These are phyloP conservation scores for Kwoniella dendrophila DNA, from an alignment of 768 basidiomycete genomes.

Conservation along the genomic window DNA sequence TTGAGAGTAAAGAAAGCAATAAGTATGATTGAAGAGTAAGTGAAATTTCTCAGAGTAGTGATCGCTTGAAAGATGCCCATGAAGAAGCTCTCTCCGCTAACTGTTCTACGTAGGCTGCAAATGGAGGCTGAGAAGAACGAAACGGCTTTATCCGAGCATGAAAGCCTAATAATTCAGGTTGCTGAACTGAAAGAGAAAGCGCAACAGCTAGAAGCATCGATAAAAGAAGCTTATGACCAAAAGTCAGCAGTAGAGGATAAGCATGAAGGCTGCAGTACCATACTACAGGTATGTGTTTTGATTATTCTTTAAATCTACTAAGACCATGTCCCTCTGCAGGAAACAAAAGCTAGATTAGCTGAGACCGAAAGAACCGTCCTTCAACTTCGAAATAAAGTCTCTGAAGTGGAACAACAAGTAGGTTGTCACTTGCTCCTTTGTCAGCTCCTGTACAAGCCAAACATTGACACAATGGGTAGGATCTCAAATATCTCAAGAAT, in stretches of 20 bases:
- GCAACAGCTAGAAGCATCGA: not conserved
- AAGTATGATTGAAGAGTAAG: constrained; percentile 5
- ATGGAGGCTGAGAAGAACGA: not conserved
- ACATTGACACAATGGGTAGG: too few species aligned
- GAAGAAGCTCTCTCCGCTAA: not conserved
- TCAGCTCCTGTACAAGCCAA: too few species aligned
- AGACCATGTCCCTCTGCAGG: not conserved
- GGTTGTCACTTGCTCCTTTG: too few species aligned
- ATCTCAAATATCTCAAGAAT: too few species aligned
- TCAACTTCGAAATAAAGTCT: too few species aligned
- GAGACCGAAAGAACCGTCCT: too few species aligned
- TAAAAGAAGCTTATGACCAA: not conserved
- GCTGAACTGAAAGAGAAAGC: not conserved
- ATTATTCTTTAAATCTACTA: not conserved
- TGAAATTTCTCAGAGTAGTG: not conserved
- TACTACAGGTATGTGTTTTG: not conserved
- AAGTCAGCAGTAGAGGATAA: not conserved
- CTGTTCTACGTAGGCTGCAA: not conserved
- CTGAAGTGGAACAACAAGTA: too few species aligned
- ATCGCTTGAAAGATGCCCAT: not conserved
- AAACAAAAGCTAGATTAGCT: too few species aligned
- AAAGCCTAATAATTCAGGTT: not conserved
- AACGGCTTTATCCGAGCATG: not conserved
- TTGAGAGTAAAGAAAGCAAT: not conserved
- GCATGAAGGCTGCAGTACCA: too few species aligned